Base-by-base conservation (phyloP, 2,329 filamentous ascomycete genomes). In the Dryadomyces quercivorus region DNA sequence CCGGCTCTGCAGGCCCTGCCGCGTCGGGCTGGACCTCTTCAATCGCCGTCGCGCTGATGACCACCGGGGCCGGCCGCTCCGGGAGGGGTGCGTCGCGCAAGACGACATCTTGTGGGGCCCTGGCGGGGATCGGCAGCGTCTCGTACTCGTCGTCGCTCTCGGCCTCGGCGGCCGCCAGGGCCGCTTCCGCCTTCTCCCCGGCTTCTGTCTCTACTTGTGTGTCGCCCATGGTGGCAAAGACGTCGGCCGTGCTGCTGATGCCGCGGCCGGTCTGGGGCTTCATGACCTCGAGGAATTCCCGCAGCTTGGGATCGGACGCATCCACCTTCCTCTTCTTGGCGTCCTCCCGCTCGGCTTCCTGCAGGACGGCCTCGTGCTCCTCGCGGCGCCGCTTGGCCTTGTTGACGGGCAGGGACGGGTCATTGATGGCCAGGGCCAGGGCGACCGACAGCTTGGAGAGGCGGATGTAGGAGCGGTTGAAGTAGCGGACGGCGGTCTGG, bases 391-490 rank as follows among this genome's bases (percentile, higher is more conserved):
- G 55, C 53, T 52, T 45, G 53, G 57, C 51, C 52, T 56, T 57
- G n/a, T 46, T n/a, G 10, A 52, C 67, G 8, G 64, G 59, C 7
- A 68, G 66, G 49, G 69, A 64, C 53, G 70, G 67, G 65, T 78
- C 75, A 64, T 71, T 63, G 55, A 72, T 69, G 64, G 93, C 85
- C 67, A 81, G 84, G 55, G 93, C 93, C 64, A 93, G 73, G 72
- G 96, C 91, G 58, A 96, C 93, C 34, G 78, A 79, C 63, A 98
- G 90, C 73, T 85, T 94, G 56, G 91, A 95, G 87, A 96, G 93
- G 63, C 90, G 88, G 63, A 98, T 89, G 70, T 90, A 98, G 59
- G 91, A 85, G 67, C 82, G 88, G 75, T 98, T 91, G 76, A 96
- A 96, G 74, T 95, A 95, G 69, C 88, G 91, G 67, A 94, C 86